These are phyloP conservation scores for Cucumis melo DNA, from an alignment of 306 rosid genomes.

Conservation along the genomic window DNA sequence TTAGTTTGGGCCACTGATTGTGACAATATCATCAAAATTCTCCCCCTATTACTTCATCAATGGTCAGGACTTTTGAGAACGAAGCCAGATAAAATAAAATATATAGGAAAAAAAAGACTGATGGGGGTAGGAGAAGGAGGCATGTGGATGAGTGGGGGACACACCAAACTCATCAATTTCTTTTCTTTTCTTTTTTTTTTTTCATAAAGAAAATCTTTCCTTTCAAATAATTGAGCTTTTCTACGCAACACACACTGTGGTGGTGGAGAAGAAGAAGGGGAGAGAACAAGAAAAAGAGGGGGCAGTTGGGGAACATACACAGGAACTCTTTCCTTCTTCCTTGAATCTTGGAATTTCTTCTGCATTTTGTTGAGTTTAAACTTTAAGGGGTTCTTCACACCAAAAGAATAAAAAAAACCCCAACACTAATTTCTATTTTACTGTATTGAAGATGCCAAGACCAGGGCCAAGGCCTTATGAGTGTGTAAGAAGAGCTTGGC, in stretches of 20 bases:
- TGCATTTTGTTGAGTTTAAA: neutral
- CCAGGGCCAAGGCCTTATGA: slow-evolving; percentile 69
- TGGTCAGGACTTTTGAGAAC: slow-evolving; percentile 14
- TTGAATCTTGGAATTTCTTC: neutral
- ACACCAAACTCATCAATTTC: slow-evolving; percentile 23
- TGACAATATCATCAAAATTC: slow-evolving; percentile 23
- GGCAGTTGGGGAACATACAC: neutral
- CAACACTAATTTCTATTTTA: neutral
- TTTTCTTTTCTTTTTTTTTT: neutral
- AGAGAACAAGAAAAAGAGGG: neutral
- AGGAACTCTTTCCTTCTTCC: neutral
- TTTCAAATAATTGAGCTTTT: slow-evolving; percentile 29
- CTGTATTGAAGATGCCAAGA: slow-evolving; percentile 40
- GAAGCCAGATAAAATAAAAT: neutral
- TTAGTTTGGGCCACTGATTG: slow-evolving; percentile 34
- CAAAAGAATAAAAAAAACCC: neutral
- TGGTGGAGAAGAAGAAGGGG: neutral
- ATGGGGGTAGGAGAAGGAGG: slow-evolving; percentile 61
- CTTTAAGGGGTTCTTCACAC: neutral
- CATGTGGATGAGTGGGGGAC: slow-evolving; percentile 80
- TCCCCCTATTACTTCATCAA: slow-evolving; percentile 13
- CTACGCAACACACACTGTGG: neutral
- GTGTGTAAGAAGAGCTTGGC: slow-evolving; percentile 79
- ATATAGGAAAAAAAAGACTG: slow-evolving; percentile 26
- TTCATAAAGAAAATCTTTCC: neutral